Evolutionary conservation across 1,284 basidiomycete species (phyloP), one percentile per base, ranked within the genome.

Genomic region (Pascua guehoae): DNA sequence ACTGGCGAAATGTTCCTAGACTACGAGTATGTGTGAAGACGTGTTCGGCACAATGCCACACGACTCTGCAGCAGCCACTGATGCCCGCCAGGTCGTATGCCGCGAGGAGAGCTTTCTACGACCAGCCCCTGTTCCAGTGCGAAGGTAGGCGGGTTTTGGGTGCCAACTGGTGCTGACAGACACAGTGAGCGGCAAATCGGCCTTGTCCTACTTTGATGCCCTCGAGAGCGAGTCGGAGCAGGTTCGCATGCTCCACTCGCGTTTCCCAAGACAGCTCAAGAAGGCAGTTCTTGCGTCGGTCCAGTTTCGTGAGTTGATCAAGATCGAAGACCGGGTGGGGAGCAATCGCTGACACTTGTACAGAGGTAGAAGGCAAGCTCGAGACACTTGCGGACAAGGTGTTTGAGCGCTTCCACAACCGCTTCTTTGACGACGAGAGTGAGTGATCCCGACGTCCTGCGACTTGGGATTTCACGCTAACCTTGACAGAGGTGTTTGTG

Each of bases 1-100:
- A 96, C 93, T 5, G 93, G 92, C 68, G 93, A 97, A 83, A 88
- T 96, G 74, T 97, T 97, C 74, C 86, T 91, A 64, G 86, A 86
- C 70, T 96, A 95, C 73, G 91, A 95, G 91, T 94, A 72, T 73
- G 88, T 83, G 12, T 51, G 51, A 47, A 5, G 2, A n/a, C 14
- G 15, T 12, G 5, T 12, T 14, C 5, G n/a, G 32, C 24, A 32
- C 24, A 32, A 1, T 12, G 17, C 17, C 5, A 32, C n/a, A 16
- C 24, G 4, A 32, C 24, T 7, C 24, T 7, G 8, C 4, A 15
- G 47, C n/a, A 16, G 9, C 12, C 18, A 32, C 62, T 65, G 43
- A 63, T 41, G 16, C 14, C 24, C 24, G 7, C 2, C 74, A 96
- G 92, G 70, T 85, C 89, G 12, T 98, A 95, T 79, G 85, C 88